Base-by-base conservation (phyloP, 306 rosid genomes). In the Gynostemma pentaphyllum region DNA sequence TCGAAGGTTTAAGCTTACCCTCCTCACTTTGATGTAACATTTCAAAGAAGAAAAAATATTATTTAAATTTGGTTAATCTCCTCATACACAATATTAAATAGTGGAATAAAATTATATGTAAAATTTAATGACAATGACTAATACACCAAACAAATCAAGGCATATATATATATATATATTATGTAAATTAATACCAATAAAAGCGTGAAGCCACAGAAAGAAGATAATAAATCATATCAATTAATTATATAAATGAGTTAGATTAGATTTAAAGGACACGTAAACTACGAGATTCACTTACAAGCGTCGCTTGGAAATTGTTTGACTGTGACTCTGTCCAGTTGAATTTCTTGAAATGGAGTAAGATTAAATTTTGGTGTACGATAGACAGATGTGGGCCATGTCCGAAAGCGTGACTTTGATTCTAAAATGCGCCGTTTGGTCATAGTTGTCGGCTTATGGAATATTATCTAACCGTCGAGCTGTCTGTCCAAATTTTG, bases 301-400 rank as follows among this genome's bases (percentile, higher is more conserved):
- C 45, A 32, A 32, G 37, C 37, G 37, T 32, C 5, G 37, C 37
- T n/a, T 19, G 29, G 11, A 36, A 55, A 18, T 6, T 52, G 9
- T 26, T 52, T 52, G 61, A 28, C 61, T 19, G 12, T n/a, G 61
- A 28, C 41, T 18, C 45, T 19, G 64, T 57, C 64, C 64, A 57
- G 0, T 57, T 32, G 12, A 7, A 4, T 4, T 4, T 5, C 9
- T 34, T 5, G 19, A 6, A 30, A 19, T 9, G 32, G 19, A 21
- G 45, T 22, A 59, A 1, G 18, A 40, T 34, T 39, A n/a, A 37
- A 37, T 1, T 5, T 4, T n/a, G 6, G 21, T 12, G 34, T 32
- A 39, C 13, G 48, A 22, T 60, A 59, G 37, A 32, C n/a, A n/a
- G n/a, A n/a, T n/a, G n/a, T n/a, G n/a, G n/a, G n/a, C 3, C 7